Evolutionary conservation across 2,329 filamentous ascomycete species (phyloP), one percentile per base, ranked within the genome.

Genomic region (Arthrobotrys entomopaga): DNA sequence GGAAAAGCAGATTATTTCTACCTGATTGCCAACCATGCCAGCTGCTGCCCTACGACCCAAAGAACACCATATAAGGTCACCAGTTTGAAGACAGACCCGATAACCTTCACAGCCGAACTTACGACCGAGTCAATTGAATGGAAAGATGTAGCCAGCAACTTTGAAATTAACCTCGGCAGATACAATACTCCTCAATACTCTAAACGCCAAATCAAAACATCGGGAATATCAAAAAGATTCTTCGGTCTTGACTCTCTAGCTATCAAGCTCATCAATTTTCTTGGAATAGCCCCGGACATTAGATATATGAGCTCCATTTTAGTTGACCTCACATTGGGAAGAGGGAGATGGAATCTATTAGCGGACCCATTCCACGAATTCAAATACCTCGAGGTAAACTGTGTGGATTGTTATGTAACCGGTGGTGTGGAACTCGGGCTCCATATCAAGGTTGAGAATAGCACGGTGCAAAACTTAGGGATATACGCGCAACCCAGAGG

Each of bases 11-110:
- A 77, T 10, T 70, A 77, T 13, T 81, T 81, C 50, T 69, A 80
- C 24, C 42, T 81, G 29, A 80, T 81, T 65, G 78, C 79, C 4
- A 81, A 81, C 54, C 78, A 80, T 67, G 78, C 77, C 34, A 78
- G 78, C 4, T 81, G 80, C 60, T 79, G 79, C 16, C 77, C 76
- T 2, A 75, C 77, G 10, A 78, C 78, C 20, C 69, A 81, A 57
- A 78, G 80, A 53, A 77, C 79, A 48, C 76, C 79, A 26, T 81
- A 81, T 20, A 66, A 58, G 46, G 50, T 73, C 8, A 58, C 43
- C 4, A 49, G 20, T 0, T 48, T 73, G 15, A 63, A 66, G 29
- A 60, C 20, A 3, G 49, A 66, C 40, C 22, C 26, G n/a, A 43
- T 19, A 19, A 26, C 49, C 2, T 42, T 65, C 4, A 38, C 52